Base-by-base conservation (phyloP, 2,329 filamentous ascomycete species). In the Fusarium tuaranense region DNA sequence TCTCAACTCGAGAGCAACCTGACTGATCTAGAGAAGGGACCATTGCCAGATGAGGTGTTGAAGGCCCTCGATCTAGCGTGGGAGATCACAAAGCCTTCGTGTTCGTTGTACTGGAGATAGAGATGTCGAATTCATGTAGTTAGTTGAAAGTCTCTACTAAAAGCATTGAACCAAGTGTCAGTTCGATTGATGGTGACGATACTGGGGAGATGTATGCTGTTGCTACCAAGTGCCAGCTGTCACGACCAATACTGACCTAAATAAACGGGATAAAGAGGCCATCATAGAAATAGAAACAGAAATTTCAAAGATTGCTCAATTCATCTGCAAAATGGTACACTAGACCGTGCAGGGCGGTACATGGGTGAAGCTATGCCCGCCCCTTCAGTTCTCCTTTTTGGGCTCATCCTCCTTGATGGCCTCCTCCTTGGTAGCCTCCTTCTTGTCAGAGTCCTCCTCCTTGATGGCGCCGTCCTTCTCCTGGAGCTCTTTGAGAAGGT, bases 401-500 rank as follows among this genome's bases (percentile, higher is more conserved):
- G 27, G 18, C 20, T 55, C 27, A 5, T 14, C 27, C 27, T 55
- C 51, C 51, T 58, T 58, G 32, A n/a, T 25, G n/a, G 7, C n/a
- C 48, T 53, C 18, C 12, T 55, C 46, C 46, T 51, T 30, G 46
- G 10, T 10, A 51, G 25, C 3, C 25, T 48, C 46, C 46, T 55
- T 32, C 27, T 38, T 58, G 55, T 34, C 32, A 9, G 3, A 5
- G 10, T 6, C 32, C 32, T 58, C 53, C 22, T 39, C 63, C 38
- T 36, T 65, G 16, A 46, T 44, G 22, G 34, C 41, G 22, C 41
- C 64, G 7, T 46, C 51, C 8, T 51, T 38, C 7, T 59, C 46
- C 39, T 63, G 58, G 10, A 68, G 64, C 32, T 69, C 58, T 13
- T 62, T 46, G 39, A 63, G n/a, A 6, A 69, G 7, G 12, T 68